These are phyloP conservation scores for Chrysoporthe cubensis DNA, from an alignment of 2,329 filamentous ascomycete genomes.

Conservation along the genomic window DNA sequence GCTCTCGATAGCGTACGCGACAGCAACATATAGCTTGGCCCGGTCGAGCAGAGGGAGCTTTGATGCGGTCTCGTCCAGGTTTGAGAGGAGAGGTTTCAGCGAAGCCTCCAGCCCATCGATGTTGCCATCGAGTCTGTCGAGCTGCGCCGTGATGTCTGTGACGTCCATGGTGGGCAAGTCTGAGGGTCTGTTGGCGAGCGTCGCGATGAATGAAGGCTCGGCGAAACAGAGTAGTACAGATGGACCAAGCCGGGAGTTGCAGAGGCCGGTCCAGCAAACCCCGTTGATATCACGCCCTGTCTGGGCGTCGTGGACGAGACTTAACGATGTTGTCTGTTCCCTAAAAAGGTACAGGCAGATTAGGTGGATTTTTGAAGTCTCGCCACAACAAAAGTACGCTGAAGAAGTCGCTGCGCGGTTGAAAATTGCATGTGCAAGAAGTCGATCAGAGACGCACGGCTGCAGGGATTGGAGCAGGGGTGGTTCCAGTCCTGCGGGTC, in stretches of 20 bases:
- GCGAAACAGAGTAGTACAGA: no score
- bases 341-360: no score
- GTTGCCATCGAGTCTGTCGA: slow-evolving; percentile 76
- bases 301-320: not conserved
- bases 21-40: slow-evolving; percentile 88
- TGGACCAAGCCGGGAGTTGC: not conserved
- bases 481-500: slow-evolving; percentile 12
- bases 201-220: no score
- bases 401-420: not conserved
- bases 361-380: not conserved
- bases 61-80: slow-evolving; percentile 69
- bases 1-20: slow-evolving; percentile 88
- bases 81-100: slow-evolving; percentile 73
- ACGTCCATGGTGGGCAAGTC: slow-evolving; percentile 45
- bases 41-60: slow-evolving; percentile 92
- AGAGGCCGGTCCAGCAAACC: not conserved
- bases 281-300: not conserved
- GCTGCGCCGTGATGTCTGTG: slow-evolving; percentile 64
- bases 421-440: slow-evolving; percentile 22
- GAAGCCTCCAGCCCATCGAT: slow-evolving; percentile 78
- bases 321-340: not conserved
- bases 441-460: not conserved
- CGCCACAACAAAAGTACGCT: not conserved
- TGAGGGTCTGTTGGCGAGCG: not conserved
- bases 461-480: slow-evolving; percentile 19